Base-by-base conservation (phyloP, 2,329 filamentous ascomycete species). In the Cordyceps cateniannulata region DNA sequence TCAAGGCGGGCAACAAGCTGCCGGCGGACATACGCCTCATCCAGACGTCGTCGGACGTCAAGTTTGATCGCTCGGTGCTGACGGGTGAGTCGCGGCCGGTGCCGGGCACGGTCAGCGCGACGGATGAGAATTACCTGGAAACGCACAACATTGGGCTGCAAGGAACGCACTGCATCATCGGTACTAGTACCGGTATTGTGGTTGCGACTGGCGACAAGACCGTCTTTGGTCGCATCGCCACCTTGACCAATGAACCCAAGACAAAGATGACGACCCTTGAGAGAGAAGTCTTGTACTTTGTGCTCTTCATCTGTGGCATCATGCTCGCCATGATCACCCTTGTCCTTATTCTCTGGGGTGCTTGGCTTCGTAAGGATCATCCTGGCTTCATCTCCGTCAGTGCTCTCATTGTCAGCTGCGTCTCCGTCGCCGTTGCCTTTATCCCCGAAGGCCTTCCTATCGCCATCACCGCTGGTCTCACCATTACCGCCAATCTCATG, bases 401-500 rank as follows among this genome's bases (percentile, higher is more conserved):
- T 0, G 82, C 81, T 2, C 76, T 93, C 25, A 91, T 93, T 62
- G 87, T 92, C 38, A 82, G 83, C 66, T 89, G 87, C 64, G 89
- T 92, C 50, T 85, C 81, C 45, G 83, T 90, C 1, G 88, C 86
- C 0, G 85, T 91, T 8, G 88, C 88, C 1, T 91, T 91, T 69
- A 89, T 92, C 16, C 88, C 89, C 0, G 89, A 91, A 72, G 87
- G 88, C 6, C 75, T 90, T 0, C 87, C 88, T 0, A 86, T 91
- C 55, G 87, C 87, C 0, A 74, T 90, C 40, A 88, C 87, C 0
- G 84, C 85, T 1, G 88, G 85, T 20, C 77, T 93, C 64, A 91
- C 89, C 0, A 92, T 93, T 62, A 87, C 85, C 1, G 89, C 89
- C 22, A 89, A 88, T 64, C 81, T 89, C 66, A 91, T 93, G 89